phyloP scores from a whole-genome alignment of 2,329 filamentous ascomycete species.

The Coniella lustricola region DNA sequence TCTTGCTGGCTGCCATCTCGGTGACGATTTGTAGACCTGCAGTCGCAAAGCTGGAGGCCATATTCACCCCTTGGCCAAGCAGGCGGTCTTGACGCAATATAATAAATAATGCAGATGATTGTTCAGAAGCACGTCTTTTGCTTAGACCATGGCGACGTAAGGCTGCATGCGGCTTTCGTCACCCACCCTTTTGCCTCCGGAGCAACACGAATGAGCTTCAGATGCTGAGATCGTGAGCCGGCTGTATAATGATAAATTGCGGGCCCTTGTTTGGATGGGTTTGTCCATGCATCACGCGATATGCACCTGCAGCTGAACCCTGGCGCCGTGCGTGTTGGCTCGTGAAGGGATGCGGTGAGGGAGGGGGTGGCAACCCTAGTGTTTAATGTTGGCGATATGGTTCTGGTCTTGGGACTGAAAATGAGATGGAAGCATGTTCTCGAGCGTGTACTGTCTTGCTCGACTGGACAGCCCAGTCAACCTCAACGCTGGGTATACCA shows the following conservation, averaged over 20 bases:
- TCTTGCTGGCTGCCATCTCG: constrained; percentile 4
- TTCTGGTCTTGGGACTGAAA: no score
- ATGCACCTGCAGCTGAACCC: constrained; percentile 1
- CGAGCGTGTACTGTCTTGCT: no score
- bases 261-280: neutral
- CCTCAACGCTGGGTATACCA: no score
- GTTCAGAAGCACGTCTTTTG: constrained; percentile 1
- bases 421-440: neutral
- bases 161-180: constrained; percentile 1
- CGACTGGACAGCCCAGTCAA: neutral
- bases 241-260: neutral
- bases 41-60: neutral
- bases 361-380: neutral
- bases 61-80: neutral
- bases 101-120: neutral
- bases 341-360: neutral
- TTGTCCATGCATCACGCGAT: constrained; percentile 2
- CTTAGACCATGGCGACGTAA: constrained; percentile 4
- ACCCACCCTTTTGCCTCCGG: neutral
- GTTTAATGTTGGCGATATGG: no score
- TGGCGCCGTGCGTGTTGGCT: neutral
- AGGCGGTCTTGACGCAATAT: no score
- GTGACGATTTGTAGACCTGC: neutral
- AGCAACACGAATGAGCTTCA: neutral
- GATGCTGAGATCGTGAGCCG: neutral